Conservation (phyloP, 495 filamentous ascomycete genomes). For the Cercophora sp. region DNA sequence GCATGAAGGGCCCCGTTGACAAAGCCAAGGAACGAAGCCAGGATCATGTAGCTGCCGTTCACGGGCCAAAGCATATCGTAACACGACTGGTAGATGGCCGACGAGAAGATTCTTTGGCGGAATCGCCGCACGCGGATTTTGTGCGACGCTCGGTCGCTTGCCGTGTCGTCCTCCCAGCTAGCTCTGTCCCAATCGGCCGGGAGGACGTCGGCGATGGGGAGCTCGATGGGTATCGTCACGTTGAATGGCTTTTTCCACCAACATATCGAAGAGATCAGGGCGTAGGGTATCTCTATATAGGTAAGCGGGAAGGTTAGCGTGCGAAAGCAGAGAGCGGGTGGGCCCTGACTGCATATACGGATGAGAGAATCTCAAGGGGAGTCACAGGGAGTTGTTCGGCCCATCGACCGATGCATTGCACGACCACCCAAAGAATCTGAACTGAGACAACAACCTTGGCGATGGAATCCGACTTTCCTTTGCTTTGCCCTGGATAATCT, state of each 20-base stretch:
- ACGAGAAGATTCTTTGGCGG: not conserved
- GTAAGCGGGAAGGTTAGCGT: not conserved
- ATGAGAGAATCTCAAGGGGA: conserved; percentile 2
- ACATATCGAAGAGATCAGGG: not conserved
- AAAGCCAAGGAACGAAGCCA: not conserved
- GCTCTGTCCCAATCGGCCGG: not conserved
- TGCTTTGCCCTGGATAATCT: not conserved
- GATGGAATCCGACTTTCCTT: not conserved
- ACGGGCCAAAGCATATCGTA: conserved; percentile 4
- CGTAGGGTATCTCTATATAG: not conserved
- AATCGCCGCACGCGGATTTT: not conserved
- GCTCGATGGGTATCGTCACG: not conserved
- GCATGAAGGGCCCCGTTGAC: not conserved
- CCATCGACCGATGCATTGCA: conserved; percentile 1
- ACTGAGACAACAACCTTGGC: not conserved
- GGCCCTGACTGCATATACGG: not conserved
- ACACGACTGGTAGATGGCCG: not conserved
- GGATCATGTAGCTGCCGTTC: not conserved
- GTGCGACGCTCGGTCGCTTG: not conserved
- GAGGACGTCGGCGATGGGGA: not conserved
- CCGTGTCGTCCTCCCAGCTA: not conserved
- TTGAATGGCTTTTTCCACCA: conserved; percentile 8
- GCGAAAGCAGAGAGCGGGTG: not conserved
- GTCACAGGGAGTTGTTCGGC: not conserved
- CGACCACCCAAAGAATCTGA: conserved; percentile 6